Percentiles rank a stretch among this genome's conserved stretches.
Evolutionary conservation across 345 rosid species (phyloP).

Genomic region (Excoecaria cochinchinensis): DNA sequence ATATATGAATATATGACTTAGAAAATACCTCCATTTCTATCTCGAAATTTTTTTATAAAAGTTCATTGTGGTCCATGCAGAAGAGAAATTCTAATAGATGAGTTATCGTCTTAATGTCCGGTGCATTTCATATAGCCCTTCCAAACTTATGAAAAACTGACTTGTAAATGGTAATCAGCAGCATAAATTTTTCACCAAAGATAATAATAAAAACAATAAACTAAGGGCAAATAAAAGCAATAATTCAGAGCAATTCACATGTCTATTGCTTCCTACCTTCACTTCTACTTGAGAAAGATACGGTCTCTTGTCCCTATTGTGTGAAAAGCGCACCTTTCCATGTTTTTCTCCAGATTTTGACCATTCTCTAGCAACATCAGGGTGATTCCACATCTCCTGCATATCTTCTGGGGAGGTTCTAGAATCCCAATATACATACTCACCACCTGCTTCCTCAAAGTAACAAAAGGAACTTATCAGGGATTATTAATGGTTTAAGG

Average conservation of each 20-base stretch:
- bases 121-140: too few species aligned
- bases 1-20: too few species aligned
- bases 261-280: too few species aligned
- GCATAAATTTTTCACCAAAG: too few species aligned
- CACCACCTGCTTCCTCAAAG: slow-evolving; percentile 38
- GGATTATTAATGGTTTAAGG: background rate
- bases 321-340: slow-evolving; percentile 80
- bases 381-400: slow-evolving; percentile 77
- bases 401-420: slow-evolving; percentile 80
- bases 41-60: background rate
- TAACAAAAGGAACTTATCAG: slow-evolving; percentile 14
- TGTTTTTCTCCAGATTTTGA: slow-evolving; percentile 59
- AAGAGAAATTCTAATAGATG: too few species aligned
- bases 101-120: too few species aligned
- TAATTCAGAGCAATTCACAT: too few species aligned
- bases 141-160: too few species aligned
- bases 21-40: background rate
- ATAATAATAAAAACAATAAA: too few species aligned
- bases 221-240: too few species aligned
- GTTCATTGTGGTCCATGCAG: too few species aligned
- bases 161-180: too few species aligned
- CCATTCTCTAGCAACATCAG: slow-evolving; percentile 76
- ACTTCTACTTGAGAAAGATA: slow-evolving; percentile 22
- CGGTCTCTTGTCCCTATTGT: slow-evolving; percentile 52
- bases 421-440: slow-evolving; percentile 58